Evolutionary conservation across 2,329 filamentous ascomycete species (phyloP).

Genomic region (Pezicula radicicola): DNA sequence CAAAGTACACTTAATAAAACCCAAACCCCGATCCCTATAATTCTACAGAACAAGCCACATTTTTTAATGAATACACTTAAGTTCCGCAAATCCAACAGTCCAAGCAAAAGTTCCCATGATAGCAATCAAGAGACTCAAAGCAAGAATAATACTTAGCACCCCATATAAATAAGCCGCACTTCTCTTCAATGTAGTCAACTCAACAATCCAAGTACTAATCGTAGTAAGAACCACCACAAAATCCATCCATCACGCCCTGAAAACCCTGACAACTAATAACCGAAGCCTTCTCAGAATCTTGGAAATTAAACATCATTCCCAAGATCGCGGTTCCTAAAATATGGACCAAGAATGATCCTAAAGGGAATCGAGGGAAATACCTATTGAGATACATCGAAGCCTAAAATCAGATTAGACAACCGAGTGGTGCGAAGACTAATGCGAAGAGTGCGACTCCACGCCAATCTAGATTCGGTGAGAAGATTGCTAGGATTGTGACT

Average conservation of each 20-base stretch:
- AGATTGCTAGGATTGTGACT: constrained; percentile 64
- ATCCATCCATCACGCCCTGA: constrained; percentile 60
- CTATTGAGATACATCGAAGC: constrained; percentile 65
- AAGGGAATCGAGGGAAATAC: constrained; percentile 61
- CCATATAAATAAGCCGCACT: constrained; percentile 67
- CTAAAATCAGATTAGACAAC: constrained; percentile 73
- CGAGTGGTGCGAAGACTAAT: constrained; percentile 75
- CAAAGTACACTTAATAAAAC: too few species aligned
- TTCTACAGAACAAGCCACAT: too few species aligned
- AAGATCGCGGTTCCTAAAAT: constrained; percentile 71
- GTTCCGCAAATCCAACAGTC: constrained; percentile 26
- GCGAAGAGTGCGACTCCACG: constrained; percentile 71
- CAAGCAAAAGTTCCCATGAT: constrained; percentile 73
- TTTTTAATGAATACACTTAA: neutral
- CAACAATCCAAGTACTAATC: constrained; percentile 61
- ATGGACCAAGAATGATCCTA: constrained; percentile 82
- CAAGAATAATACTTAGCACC: constrained; percentile 50
- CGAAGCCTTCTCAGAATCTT: constrained; percentile 49
- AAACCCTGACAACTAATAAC: constrained; percentile 60
- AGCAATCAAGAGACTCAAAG: constrained; percentile 55
- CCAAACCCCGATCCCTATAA: too few species aligned
- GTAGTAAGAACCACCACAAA: constrained; percentile 63
- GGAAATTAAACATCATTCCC: constrained; percentile 73
- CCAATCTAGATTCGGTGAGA: constrained; percentile 67
- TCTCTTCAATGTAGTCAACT: constrained; percentile 47